phyloP scores from a whole-genome alignment of 176 grass and related monocot genomes.

The Eleusine indica region DNA sequence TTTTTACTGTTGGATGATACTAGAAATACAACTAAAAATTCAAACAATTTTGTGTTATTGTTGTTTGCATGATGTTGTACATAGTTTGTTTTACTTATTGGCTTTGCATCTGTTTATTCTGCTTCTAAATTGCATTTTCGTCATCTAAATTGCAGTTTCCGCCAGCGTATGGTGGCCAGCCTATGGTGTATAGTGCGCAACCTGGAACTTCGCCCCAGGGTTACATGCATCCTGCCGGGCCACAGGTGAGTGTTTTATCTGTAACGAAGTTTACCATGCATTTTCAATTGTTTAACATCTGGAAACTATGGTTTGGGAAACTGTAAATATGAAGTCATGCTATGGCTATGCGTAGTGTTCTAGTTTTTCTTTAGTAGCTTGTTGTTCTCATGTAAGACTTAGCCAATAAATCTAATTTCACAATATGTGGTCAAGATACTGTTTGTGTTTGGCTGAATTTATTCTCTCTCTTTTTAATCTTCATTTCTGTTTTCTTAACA shows the following conservation, averaged over 20 bases:
- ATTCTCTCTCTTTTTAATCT: background rate
- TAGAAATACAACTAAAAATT: slow-evolving; percentile 6
- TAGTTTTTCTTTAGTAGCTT: background rate
- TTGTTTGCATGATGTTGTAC: background rate
- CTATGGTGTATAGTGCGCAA: slow-evolving; percentile 62
- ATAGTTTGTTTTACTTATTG: background rate
- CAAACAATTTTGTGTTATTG: background rate
- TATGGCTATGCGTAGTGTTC: background rate
- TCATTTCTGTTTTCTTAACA: background rate
- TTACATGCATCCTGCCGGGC: slow-evolving; percentile 61
- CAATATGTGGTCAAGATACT: background rate
- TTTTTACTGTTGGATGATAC: slow-evolving; percentile 5
- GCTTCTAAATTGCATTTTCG: slow-evolving; percentile 11
- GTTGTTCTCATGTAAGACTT: background rate
- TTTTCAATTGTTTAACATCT: slow-evolving; percentile 6
- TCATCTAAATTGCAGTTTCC: slow-evolving; percentile 51
- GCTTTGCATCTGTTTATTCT: background rate
- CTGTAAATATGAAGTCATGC: background rate
- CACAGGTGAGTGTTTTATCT: slow-evolving; percentile 46
- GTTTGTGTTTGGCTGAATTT: background rate
- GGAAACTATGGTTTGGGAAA: background rate
- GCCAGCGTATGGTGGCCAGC: slow-evolving; percentile 59
- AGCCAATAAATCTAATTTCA: background rate
- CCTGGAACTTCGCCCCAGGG: slow-evolving; percentile 57
- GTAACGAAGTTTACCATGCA: slow-evolving; percentile 14